These are phyloP conservation scores for Ulota crispa DNA, from an alignment of 225 moss, liverwort and hornwort genomes.

Conservation along the genomic window DNA sequence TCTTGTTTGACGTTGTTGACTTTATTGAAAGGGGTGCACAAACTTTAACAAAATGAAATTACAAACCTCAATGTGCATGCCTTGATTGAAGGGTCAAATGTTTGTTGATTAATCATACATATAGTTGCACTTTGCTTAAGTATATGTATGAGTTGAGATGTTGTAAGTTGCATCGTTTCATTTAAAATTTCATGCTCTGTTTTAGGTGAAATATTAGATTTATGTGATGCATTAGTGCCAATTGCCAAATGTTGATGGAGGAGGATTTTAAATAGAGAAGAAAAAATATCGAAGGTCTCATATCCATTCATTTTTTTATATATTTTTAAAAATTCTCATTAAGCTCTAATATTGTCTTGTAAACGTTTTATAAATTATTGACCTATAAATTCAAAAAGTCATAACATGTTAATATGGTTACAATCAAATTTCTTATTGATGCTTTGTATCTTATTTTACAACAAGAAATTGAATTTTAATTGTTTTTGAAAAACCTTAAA, in stretches of 20 bases:
- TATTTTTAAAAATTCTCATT: background rate
- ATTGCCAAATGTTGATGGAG: background rate
- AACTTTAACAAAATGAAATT: background rate
- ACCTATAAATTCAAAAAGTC: background rate
- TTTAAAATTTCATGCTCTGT: background rate
- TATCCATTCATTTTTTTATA: too few species aligned
- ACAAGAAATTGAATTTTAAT: background rate
- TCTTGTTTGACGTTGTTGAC: background rate
- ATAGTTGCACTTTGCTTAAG: background rate
- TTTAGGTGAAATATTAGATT: background rate
- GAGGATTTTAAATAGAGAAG: background rate
- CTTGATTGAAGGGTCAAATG: background rate
- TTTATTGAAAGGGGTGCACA: background rate
- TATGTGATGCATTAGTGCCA: background rate
- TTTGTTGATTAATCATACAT: background rate
- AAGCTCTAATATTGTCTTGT: background rate
- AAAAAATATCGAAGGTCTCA: background rate
- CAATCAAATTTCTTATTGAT: background rate
- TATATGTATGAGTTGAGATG: background rate
- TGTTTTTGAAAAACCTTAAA: background rate
- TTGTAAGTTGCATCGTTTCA: constrained; percentile 13
- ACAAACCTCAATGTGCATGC: background rate
- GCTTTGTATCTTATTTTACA: background rate
- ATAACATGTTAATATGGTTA: background rate
- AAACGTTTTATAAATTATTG: background rate